These are phyloP conservation scores for Elaphomyces granulatus DNA, from an alignment of 495 filamentous ascomycete species.

Conservation along the genomic window DNA sequence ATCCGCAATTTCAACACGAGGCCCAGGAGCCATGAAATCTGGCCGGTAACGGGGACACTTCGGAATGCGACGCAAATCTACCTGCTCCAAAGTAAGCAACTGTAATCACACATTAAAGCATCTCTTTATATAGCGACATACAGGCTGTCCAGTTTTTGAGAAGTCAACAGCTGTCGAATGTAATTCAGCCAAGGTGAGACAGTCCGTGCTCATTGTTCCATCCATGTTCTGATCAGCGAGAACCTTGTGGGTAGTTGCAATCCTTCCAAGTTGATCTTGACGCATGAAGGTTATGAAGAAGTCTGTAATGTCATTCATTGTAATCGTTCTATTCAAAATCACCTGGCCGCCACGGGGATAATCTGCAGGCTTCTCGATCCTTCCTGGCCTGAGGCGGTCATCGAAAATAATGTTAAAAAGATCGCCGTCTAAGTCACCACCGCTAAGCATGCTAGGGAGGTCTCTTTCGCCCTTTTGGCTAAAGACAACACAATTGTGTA, in stretches of 20 bases:
- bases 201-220: constrained; percentile 44
- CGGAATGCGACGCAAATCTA: constrained; percentile 30
- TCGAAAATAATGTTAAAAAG: constrained; percentile 66
- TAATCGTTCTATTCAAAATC: constrained; percentile 41
- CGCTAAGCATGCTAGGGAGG: constrained; percentile 59
- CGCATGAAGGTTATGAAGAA: constrained; percentile 77
- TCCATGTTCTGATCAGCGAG: constrained; percentile 43
- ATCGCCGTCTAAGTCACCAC: constrained; percentile 76
- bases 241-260: constrained; percentile 51
- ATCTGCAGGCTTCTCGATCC: constrained; percentile 42
- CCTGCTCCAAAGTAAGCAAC: constrained; percentile 12
- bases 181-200: constrained; percentile 49
- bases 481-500: constrained; percentile 68
- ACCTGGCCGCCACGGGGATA: constrained; percentile 43
- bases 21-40: constrained; percentile 56
- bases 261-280: constrained; percentile 55
- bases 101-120: not conserved
- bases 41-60: constrained; percentile 29
- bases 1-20: constrained; percentile 36
- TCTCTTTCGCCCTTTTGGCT: constrained; percentile 53
- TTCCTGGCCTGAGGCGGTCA: constrained; percentile 21
- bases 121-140: constrained; percentile 17
- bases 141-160: constrained; percentile 61
- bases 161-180: constrained; percentile 73
- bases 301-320: constrained; percentile 46